Evolutionary conservation across 495 filamentous ascomycete species (phyloP).

Genomic region (Podospora pseudocomata): DNA sequence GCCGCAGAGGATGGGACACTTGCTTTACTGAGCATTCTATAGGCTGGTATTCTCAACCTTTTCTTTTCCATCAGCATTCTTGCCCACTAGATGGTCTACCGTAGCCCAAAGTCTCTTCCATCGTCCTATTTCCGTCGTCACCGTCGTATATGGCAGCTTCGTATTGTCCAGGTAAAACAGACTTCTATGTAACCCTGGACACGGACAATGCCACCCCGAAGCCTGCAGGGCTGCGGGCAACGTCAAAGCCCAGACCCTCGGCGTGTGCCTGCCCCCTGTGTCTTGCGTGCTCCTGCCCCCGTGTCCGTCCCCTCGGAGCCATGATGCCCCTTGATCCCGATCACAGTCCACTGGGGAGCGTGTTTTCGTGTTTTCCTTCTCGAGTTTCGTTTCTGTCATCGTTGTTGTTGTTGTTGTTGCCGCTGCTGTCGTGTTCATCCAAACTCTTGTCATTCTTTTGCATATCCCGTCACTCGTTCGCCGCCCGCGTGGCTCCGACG

Average conservation of each 20-base stretch:
- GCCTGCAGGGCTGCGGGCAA: not conserved
- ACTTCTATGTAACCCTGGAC: not conserved
- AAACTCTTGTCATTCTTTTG: not conserved
- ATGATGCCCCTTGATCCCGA: slow-evolving; percentile 8
- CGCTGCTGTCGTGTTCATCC: slow-evolving; percentile 2
- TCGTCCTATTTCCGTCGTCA: not conserved
- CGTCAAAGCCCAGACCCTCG: not conserved
- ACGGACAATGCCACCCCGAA: not conserved
- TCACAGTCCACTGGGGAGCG: not conserved
- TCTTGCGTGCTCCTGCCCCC: not conserved
- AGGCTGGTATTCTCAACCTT: not conserved
- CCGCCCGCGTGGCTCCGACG: slow-evolving; percentile 21
- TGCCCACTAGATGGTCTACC: not conserved
- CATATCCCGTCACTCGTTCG: not conserved
- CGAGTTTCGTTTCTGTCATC: not conserved
- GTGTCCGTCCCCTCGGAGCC: not conserved
- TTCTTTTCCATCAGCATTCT: not conserved
- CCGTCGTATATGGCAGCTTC: not conserved
- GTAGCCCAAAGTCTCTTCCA: not conserved
- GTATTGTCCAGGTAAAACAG: not conserved
- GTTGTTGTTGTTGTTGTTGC: not conserved
- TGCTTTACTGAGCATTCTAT: not conserved
- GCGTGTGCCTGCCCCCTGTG: not conserved
- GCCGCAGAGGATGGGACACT: slow-evolving; percentile 1
- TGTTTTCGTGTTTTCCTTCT: not conserved